phyloP scores from a whole-genome alignment of 306 rosid genomes.

The Acacia acuminata region DNA sequence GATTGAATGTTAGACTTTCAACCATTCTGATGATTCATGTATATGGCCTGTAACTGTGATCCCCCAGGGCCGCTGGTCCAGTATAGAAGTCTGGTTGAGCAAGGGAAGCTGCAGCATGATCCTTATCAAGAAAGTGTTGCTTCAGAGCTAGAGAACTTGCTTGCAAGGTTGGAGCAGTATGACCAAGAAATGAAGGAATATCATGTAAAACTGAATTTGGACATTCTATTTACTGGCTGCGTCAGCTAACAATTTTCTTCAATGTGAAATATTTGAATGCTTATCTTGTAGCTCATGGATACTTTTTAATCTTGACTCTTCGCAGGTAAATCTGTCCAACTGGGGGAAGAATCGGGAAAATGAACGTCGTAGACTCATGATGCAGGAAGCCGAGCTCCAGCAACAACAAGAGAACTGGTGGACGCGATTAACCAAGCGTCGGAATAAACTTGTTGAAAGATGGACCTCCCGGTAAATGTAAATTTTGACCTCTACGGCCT shows the following conservation, averaged over 20 bases:
- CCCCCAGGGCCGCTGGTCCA: slow-evolving; percentile 67
- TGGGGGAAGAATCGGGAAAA: slow-evolving; percentile 79
- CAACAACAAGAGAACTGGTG: slow-evolving; percentile 64
- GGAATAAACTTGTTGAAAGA: slow-evolving; percentile 51
- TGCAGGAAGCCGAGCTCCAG: slow-evolving; percentile 70
- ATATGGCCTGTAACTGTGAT: not conserved
- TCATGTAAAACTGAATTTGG: slow-evolving; percentile 50
- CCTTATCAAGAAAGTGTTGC: slow-evolving; percentile 84
- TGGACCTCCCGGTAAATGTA: slow-evolving; percentile 70
- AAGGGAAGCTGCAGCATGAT: slow-evolving; percentile 86
- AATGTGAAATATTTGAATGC: not conserved
- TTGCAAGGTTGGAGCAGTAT: slow-evolving; percentile 84
- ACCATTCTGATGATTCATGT: not conserved
- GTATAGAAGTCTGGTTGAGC: slow-evolving; percentile 62
- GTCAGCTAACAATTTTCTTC: not conserved
- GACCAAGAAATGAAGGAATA: slow-evolving; percentile 87
- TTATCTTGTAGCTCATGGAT: not conserved
- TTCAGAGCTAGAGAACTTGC: slow-evolving; percentile 64
- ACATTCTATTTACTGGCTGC: not conserved
- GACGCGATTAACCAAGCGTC: slow-evolving; percentile 37
- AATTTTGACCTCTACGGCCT: slow-evolving; percentile 29
- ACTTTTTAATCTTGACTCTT: not conserved
- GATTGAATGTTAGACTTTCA: not conserved
- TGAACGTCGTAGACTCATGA: slow-evolving; percentile 72
- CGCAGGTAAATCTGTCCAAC: slow-evolving; percentile 59